A percentile compares a stretch with the other conserved stretches of the same genome.
These are phyloP conservation scores for Cokeromyces recurvatus DNA, from an alignment of 371 early-diverging fungal species.

Conservation along the genomic window DNA sequence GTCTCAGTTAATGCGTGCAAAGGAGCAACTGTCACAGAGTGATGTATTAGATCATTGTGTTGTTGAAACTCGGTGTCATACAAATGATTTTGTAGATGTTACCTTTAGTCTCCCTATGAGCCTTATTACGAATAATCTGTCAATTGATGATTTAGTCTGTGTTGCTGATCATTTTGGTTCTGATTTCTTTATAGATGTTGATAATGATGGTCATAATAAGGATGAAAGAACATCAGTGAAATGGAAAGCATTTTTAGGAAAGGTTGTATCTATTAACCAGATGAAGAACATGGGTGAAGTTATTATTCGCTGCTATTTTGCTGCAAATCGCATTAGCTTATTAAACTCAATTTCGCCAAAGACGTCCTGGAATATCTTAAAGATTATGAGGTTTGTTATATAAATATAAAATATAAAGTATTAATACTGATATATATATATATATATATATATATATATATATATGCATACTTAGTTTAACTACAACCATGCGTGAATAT, in stretches of 20 bases:
- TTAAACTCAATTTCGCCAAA: constrained; percentile 45
- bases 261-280: constrained; percentile 46
- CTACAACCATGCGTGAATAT: constrained; percentile 85
- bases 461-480: constrained; percentile 40
- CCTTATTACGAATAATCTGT: constrained; percentile 13
- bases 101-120: constrained; percentile 44
- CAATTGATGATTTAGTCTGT: constrained; percentile 43
- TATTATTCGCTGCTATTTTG: constrained; percentile 44
- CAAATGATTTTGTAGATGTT: constrained; percentile 76
- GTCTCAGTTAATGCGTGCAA: constrained; percentile 72
- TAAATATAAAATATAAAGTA: too few species aligned
- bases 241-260: constrained; percentile 52
- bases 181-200: constrained; percentile 26
- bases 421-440: background rate
- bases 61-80: constrained; percentile 52
- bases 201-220: background rate
- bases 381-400: constrained; percentile 22
- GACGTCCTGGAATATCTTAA: constrained; percentile 31
- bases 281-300: constrained; percentile 44
- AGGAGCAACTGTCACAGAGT: constrained; percentile 56
- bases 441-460: too few species aligned
- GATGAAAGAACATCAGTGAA: constrained; percentile 24
- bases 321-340: constrained; percentile 32
- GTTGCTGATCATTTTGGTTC: constrained; percentile 44
- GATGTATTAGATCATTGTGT: constrained; percentile 43